Base-by-base conservation (phyloP, 208 protist species). In the Acanthamoeba sp. region DNA sequence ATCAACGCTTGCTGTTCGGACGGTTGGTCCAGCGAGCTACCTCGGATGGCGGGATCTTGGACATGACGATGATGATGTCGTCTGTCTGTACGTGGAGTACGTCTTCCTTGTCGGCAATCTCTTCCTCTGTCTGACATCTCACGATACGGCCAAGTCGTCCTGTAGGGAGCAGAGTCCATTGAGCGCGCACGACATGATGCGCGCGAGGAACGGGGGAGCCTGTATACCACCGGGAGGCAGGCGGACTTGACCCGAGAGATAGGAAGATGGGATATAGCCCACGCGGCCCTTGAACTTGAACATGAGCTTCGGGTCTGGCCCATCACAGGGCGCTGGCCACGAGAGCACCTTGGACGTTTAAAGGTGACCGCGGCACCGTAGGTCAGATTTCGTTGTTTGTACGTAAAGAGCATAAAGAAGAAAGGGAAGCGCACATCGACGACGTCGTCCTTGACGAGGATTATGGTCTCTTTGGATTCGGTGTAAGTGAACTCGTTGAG, bases 371-470 rank as follows among this genome's bases (percentile, higher is more conserved):
- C 2, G 16, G 29, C 73, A 76, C 5, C 14, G 66, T 38, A n/a
- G 4, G 66, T 50, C 45, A 50, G 27, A n/a, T 27, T 76, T 3
- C 36, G 9, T 38, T 12, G 10, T 76, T 50, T 14, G 10, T 20
- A 7, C 10, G 45, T 20, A 14, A 50, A 34, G 59, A 7, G 59
- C n/a, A 69, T 22, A n/a, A 14, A n/a, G 59, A 14, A 69, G 52
- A 59, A 9, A 52, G 36, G 10, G 22, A 0, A 22, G 42, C 22
- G 76, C 59, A 85, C 76, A 6, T 85, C 42, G 38, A 85, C 45
- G 10, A 85, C 76, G 29, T 85, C 76, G n/a, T 85, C 76, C 29
- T 85, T 85, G 24, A 20, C 7, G 76, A 85, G 76, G 24, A n/a
- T 32, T 20, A 85, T 59, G 2, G 20, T n/a, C 22, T 85, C 76